Evolutionary conservation across 1,284 basidiomycete species (phyloP).

Genomic region (Microbotryomycetes sp.): DNA sequence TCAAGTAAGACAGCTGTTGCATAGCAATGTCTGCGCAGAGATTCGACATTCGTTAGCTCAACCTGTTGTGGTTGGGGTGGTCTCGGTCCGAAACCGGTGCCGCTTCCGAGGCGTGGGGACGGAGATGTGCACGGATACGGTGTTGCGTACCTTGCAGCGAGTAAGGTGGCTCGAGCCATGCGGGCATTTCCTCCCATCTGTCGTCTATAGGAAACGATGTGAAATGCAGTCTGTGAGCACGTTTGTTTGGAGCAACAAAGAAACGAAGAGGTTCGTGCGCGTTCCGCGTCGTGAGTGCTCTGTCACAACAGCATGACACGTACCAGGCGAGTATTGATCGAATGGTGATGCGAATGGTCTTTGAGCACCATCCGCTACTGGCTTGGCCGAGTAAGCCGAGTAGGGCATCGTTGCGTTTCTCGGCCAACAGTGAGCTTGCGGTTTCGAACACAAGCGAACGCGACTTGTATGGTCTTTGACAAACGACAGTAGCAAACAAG

Average conservation of each 20-base stretch:
- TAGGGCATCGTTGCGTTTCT: no score
- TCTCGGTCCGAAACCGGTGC: neutral
- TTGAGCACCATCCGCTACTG: no score
- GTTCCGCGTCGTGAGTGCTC: no score
- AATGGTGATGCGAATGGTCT: slow-evolving; percentile 1
- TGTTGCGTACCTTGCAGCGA: neutral
- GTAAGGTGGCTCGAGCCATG: neutral
- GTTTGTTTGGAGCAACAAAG: neutral
- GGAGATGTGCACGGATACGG: neutral
- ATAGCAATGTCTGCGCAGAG: slow-evolving; percentile 8
- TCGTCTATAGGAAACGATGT: neutral
- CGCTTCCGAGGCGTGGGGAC: no score
- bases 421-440: no score
- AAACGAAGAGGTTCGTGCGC: neutral
- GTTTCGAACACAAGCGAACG: no score
- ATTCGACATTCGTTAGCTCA: no score
- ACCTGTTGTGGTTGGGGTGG: neutral
- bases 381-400: no score
- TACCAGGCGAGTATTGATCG: neutral
- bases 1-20: slow-evolving; percentile 7
- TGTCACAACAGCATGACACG: neutral
- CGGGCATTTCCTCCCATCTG: neutral
- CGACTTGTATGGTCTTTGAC: no score
- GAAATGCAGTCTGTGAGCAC: neutral
- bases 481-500: no score